These are phyloP conservation scores for Colletotrichum trifolii DNA, from an alignment of 2,329 filamentous ascomycete genomes.

Conservation along the genomic window DNA sequence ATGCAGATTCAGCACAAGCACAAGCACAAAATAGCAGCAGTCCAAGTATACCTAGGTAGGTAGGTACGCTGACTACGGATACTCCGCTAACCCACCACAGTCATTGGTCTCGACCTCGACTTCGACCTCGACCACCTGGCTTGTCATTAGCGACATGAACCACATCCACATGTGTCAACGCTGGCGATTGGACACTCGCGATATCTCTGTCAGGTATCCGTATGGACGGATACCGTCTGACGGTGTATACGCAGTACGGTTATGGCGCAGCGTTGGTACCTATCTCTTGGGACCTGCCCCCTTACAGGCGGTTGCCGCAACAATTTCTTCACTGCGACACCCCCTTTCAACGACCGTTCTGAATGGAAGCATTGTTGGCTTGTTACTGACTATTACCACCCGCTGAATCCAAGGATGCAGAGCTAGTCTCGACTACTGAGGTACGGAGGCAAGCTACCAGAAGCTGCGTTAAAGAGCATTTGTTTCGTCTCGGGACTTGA, in stretches of 20 bases:
- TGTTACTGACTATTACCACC: constrained; percentile 1
- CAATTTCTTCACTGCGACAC: constrained; percentile 6
- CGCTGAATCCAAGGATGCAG: not conserved
- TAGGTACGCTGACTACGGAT: too few species aligned
- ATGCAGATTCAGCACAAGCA: not conserved
- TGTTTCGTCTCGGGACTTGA: too few species aligned
- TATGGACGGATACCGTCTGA: constrained; percentile 9
- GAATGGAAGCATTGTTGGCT: too few species aligned
- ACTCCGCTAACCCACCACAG: not conserved
- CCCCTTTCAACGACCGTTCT: too few species aligned
- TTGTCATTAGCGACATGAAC: constrained; percentile 32
- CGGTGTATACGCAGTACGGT: constrained; percentile 7
- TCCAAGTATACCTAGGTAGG: too few species aligned
- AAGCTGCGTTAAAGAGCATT: too few species aligned
- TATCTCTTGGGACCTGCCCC: constrained; percentile 13
- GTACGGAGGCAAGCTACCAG: too few species aligned
- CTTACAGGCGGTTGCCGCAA: constrained; percentile 34
- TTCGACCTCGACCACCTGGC: not conserved
- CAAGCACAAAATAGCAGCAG: not conserved
- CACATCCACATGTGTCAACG: not conserved
- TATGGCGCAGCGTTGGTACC: constrained; percentile 25
- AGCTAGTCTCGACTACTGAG: not conserved
- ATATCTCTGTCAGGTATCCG: too few species aligned
- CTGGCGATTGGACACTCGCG: too few species aligned
- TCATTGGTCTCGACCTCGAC: not conserved